Evolutionary conservation across 2,329 filamentous ascomycete species (phyloP), one percentile per base, ranked within the genome.

Genomic region (Ophiocordyceps unilateralis): DNA sequence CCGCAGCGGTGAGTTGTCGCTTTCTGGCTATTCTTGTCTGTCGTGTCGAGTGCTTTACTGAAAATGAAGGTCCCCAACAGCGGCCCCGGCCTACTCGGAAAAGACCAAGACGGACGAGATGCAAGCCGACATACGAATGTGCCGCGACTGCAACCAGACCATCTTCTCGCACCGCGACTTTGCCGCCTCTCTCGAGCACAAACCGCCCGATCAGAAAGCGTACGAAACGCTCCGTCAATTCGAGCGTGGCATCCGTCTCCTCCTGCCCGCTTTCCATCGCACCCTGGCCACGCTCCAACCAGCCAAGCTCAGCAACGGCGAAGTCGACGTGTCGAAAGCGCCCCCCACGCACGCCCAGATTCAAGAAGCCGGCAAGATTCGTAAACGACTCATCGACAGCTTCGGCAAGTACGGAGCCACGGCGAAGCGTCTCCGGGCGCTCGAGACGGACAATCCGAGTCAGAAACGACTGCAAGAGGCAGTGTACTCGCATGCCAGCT

Each of bases 151-250:
- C 65, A 86, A 69, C 43, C 59, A 63, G 46, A 74, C 67, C 30
- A 65, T 76, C 40, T 76, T 77, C 51, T 65, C 68, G 41, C 80
- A 81, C 51, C 74, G 80, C 32, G 87, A 94, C 55, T 94, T 94
- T 55, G 67, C 75, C 21, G 74, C 76, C 9, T 82, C 86, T 10
- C 59, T 86, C 4, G 63, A 70, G 1, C 68, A 75, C 41, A 81
- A 79, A 48, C 80, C 83, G 1, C 71, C 81, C 2, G 82, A 89
- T 51, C 78, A 88, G 53, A 77, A 82, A 32, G 78, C 83, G 1
- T 95, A 93, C 58, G 82, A 78, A 52, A 93, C 87, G 12, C 68
- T 95, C 2, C 68, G 79, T 1, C 85, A 94, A 55, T 94, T 94
- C 49, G 85, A 95, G 62, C 72, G 82, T 45, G 88, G 88, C 34